Percentiles rank a stretch among this genome's conserved stretches.
These are phyloP conservation scores for Malbranchea cinnamomea DNA, from an alignment of 2,329 filamentous ascomycete genomes.

Conservation along the genomic window DNA sequence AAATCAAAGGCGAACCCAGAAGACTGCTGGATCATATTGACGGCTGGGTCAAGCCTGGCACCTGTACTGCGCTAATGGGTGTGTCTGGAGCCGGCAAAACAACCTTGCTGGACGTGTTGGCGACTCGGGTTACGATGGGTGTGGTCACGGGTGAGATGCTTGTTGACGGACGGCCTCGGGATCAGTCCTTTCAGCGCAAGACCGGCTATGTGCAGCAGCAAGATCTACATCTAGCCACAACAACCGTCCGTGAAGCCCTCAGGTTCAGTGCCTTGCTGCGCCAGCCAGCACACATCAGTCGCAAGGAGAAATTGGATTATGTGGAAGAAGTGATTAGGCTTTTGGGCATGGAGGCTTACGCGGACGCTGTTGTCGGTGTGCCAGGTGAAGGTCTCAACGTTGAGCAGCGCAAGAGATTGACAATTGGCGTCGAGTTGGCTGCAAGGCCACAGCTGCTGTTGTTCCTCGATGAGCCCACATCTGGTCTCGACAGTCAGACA, in stretches of 20 bases:
- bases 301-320: slow-evolving; percentile 67
- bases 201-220: slow-evolving; percentile 70
- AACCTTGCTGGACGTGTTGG: slow-evolving; percentile 71
- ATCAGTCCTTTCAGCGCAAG: slow-evolving; percentile 65
- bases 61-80: slow-evolving; percentile 75
- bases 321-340: slow-evolving; percentile 84
- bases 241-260: slow-evolving; percentile 77
- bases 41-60: slow-evolving; percentile 88
- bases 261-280: slow-evolving; percentile 74
- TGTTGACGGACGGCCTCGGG: slow-evolving; percentile 57
- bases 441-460: slow-evolving; percentile 79
- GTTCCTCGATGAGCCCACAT: slow-evolving; percentile 90
- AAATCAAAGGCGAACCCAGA: slow-evolving; percentile 60
- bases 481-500: slow-evolving; percentile 81
- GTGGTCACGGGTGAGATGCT: slow-evolving; percentile 77
- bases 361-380: slow-evolving; percentile 79
- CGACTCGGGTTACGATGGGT: slow-evolving; percentile 74
- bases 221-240: slow-evolving; percentile 71
- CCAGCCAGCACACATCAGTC: slow-evolving; percentile 58
- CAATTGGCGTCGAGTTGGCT: slow-evolving; percentile 85
- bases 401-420: slow-evolving; percentile 61
- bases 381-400: slow-evolving; percentile 64
- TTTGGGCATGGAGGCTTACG: slow-evolving; percentile 78
- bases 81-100: slow-evolving; percentile 87
- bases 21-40: slow-evolving; percentile 74